Evolutionary conservation across 2,329 filamentous ascomycete species (phyloP), one percentile per base, ranked within the genome.

Genomic region (Pseudocercospora ulei): DNA sequence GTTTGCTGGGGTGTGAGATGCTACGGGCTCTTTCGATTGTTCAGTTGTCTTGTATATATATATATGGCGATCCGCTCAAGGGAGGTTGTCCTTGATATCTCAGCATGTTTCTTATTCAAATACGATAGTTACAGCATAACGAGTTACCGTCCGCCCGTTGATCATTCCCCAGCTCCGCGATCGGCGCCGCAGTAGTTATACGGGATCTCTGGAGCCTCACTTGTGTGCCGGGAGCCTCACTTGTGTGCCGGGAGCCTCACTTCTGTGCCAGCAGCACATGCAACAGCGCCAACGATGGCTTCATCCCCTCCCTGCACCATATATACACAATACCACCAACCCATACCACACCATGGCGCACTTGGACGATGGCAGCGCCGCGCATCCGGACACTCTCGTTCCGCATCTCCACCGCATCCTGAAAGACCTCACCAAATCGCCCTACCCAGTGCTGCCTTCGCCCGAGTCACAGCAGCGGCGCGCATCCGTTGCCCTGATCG

Each of bases 401-500:
- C 39, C 48, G 7, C 59, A 67, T 37, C 60, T 69, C 17, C 62
- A 64, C 28, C 48, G 56, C 7, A 58, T 68, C 17, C 62, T 70
- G 11, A 52, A 59, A 17, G 57, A 64, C 35, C 61, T 72, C 35
- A 55, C 59, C 30, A 48, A 59, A 3, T 58, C 65, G 36, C 67
- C 68, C 12, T 72, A 70, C 46, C 68, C 70, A 1, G 56, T 66
- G 25, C 58, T 73, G 27, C 57, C 63, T 8, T 69, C 65, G 36
- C 69, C 70, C 14, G 65, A 68, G 12, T 56, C 58, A 20, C 66
- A 69, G 49, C 69, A 67, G 43, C 74, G 73, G 54, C 68, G 77
- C 44, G 77, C 77, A n/a, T 77, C 75, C 2, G 76, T 81, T 25
- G 76, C 77, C 13, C 59, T 80, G 31, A 71, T 80, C 31, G 62